A percentile compares a stretch with the other conserved stretches of the same genome.
Conservation (phyloP, 257 asterid genomes). For the Solanum bukasovii region DNA sequence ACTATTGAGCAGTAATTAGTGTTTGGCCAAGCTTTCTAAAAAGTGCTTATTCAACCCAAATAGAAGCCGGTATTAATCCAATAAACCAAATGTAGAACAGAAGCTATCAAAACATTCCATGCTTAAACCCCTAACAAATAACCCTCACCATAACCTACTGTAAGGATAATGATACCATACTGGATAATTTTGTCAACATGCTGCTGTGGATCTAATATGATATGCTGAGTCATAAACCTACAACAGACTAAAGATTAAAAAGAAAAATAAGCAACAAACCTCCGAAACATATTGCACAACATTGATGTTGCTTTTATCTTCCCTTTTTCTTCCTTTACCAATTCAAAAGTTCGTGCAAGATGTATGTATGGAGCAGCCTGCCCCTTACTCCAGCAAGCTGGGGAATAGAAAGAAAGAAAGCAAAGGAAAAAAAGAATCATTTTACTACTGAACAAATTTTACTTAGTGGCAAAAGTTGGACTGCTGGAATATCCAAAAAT, state of each 20-base stretch:
- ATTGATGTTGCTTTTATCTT: slow-evolving; percentile 72
- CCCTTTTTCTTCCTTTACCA: slow-evolving; percentile 82
- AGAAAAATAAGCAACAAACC: slow-evolving; percentile 28
- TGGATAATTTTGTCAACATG: not conserved
- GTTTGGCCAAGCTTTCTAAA: not conserved
- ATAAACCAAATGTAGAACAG: not conserved
- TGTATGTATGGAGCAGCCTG: slow-evolving; percentile 80
- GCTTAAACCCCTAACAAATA: not conserved
- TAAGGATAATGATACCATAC: not conserved
- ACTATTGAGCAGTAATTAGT: not conserved
- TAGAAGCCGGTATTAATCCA: not conserved
- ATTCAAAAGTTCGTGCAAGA: slow-evolving; percentile 72
- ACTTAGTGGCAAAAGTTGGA: not conserved
- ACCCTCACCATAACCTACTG: not conserved
- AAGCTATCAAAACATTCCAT: not conserved
- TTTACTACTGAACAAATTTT: not conserved
- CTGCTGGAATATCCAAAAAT: not conserved
- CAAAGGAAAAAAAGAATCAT: not conserved
- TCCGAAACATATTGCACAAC: slow-evolving; percentile 95
- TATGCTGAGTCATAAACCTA: not conserved
- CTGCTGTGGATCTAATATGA: not conserved
- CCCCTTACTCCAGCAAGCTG: slow-evolving; percentile 94
- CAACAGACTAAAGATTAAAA: not conserved
- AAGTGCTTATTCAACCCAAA: not conserved
- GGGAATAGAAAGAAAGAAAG: not conserved